These are phyloP conservation scores for Eucalyptus pauciflora DNA, from an alignment of 345 rosid genomes.

Conservation along the genomic window DNA sequence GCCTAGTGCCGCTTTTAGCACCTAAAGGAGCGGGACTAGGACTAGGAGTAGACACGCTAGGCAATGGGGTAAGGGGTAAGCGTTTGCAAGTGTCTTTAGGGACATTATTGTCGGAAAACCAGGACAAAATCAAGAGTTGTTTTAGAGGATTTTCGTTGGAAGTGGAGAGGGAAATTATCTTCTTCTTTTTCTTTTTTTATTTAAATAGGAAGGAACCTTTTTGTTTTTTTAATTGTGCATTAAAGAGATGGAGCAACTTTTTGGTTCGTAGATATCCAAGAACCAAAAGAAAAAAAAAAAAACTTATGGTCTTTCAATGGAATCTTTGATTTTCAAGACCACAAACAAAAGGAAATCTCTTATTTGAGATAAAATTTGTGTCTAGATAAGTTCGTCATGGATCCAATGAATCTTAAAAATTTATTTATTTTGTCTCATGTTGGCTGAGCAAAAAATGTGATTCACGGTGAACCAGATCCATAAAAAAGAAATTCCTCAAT, in stretches of 20 bases:
- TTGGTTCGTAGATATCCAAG: not conserved
- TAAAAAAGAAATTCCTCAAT: not conserved
- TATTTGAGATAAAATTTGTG: not conserved
- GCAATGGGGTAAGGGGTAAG: not conserved
- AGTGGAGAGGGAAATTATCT: not conserved
- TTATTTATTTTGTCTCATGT: not conserved
- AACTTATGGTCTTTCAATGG: not conserved
- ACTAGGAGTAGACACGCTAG: not conserved
- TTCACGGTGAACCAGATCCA: fast-evolving
- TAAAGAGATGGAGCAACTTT: not conserved
- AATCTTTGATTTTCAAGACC: not conserved
- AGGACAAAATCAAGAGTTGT: not conserved
- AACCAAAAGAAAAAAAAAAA: too few relatives aligned
- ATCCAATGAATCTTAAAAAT: not conserved
- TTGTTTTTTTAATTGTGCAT: not conserved
- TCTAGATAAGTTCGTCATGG: not conserved
- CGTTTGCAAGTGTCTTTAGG: not conserved
- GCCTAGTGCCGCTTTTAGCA: not conserved
- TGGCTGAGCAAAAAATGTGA: not conserved
- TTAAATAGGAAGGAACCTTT: not conserved
- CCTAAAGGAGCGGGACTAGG: not conserved
- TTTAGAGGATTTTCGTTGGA: not conserved
- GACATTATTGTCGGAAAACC: not conserved
- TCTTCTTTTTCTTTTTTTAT: too few relatives aligned
- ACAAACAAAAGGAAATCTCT: too few relatives aligned